phyloP scores from a whole-genome alignment of 176 grass and related monocot genomes.

The Oryza nivara region DNA sequence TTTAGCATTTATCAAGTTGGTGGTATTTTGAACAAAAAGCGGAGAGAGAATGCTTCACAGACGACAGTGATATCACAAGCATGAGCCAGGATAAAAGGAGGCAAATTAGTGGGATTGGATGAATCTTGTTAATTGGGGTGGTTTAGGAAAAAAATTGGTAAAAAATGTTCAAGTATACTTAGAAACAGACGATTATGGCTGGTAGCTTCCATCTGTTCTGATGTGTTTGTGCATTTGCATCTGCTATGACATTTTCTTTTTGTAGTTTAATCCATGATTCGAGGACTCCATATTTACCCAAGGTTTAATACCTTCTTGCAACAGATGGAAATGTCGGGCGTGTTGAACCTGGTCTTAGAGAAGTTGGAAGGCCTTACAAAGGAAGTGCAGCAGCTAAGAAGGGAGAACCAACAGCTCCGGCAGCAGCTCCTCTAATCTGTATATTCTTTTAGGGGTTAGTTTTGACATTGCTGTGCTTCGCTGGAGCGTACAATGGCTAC shows the following conservation, averaged over 20 bases:
- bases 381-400: conserved; percentile 83
- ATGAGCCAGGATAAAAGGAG: not conserved
- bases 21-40: not conserved
- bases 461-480: conserved; percentile 18
- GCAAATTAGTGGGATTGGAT: not conserved
- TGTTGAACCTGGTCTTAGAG: conserved; percentile 71
- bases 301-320: conserved; percentile 4
- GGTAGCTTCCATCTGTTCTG: not conserved
- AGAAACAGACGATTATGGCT: not conserved
- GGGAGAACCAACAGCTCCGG: conserved; percentile 87
- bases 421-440: conserved; percentile 59
- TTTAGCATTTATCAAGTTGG: not conserved
- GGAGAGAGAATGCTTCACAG: not conserved
- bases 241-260: not conserved
- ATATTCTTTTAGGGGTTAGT: not conserved
- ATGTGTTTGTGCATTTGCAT: not conserved
- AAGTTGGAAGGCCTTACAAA: conserved; percentile 84
- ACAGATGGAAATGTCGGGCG: conserved; percentile 72
- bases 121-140: not conserved
- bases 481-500: conserved; percentile 4
- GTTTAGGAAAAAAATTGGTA: not conserved
- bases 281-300: not conserved
- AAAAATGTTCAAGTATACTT: not conserved
- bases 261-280: not conserved
- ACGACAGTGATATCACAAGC: not conserved